Evolutionary conservation across 768 basidiomycete genomes (phyloP), one percentile per base, ranked within the genome.

Genomic region (Daedaleopsis sinensis): DNA sequence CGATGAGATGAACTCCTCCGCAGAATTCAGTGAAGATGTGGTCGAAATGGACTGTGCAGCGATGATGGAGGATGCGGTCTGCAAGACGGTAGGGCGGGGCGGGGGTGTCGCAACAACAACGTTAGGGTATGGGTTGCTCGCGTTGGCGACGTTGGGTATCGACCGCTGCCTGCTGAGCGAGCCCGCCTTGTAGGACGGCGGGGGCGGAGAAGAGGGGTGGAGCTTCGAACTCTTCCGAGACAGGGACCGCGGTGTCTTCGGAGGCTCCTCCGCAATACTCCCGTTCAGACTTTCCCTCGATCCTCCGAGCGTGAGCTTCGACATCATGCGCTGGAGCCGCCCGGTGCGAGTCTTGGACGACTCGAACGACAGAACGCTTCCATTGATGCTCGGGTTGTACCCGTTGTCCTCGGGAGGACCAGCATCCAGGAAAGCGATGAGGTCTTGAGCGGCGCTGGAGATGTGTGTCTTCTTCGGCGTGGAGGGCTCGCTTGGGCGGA

Each of bases 281-380:
- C 61, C 64, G 55, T 65, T 70, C 58, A 70, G 58, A 47, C 52
- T 67, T 52, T 74, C 76, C 56, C 84, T 76, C 46, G 67, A 74
- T 39, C 68, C 69, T 42, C 68, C 68, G 19, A 70, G 71, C 39
- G 84, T 87, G 27, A 94, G 77, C 67, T 86, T 88, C 19, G 91
- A 93, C 67, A 95, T 90, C 87, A 95, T 93, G 64, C 87, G 84
- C 73, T 89, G 88, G 61, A 94, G 76, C 24, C 91, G 82, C 51
- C 85, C 85, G 57, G 80, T 71, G 56, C 65, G 75, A 75, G 59
- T 67, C 73, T 76, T 59, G 63, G 69, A 61, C 70, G 78, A 73
- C 58, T 72, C 71, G 32, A 77, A 66, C 24, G 80, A 78, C 59
- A 83, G 82, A 8, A 73, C 71, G 56, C 77, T 78, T 24, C 82